Base-by-base conservation (phyloP, 2,329 filamentous ascomycete species). In the Byssoonygena ceratinophila region DNA sequence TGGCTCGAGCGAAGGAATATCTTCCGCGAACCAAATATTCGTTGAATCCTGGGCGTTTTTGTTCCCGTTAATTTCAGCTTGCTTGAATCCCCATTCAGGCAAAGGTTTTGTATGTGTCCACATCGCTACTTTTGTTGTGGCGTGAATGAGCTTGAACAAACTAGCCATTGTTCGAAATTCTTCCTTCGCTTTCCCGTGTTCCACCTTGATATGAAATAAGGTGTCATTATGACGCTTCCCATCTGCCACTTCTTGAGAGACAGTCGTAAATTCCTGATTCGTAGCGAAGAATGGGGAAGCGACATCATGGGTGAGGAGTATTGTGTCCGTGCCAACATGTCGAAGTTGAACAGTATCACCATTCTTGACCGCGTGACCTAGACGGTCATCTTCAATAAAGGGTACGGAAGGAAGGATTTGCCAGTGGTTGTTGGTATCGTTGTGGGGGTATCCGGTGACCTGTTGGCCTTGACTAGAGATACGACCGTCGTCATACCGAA, bases 341-440 rank as follows among this genome's bases (percentile, higher is more conserved):
- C 85, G 83, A 52, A 98, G 82, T 62, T 91, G 84, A 54, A 98
- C 80, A 49, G 91, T 70, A 58, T 96, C 90, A 58, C 89, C 84
- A 66, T 94, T 88, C 68, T 80, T 83, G 58, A 98, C 85, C 16
- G 74, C 75, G 57, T 80, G 80, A 25, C 80, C 83, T 31, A 75
- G 59, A 50, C 77, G 73, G 55, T 81, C 70, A 55, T 79, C 74
- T 53, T 83, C 79, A 0, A 68, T 57, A 43, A 75, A 60, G 14
- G 70, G 64, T 51, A 76, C 74, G 4, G 77, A 68, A 7, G 92
- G 92, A 32, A 97, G 71, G 59, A 98, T 83, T 70, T 97, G 84
- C 92, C 92, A 98, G 65, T 94, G 81, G 74, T 98, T 98, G 79
- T 98, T 98, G 64, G 91, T 96, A 67, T 98, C 92, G 59, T 97